phyloP scores from a whole-genome alignment of 1,284 basidiomycete genomes.

The Ceratobasidium sp. region DNA sequence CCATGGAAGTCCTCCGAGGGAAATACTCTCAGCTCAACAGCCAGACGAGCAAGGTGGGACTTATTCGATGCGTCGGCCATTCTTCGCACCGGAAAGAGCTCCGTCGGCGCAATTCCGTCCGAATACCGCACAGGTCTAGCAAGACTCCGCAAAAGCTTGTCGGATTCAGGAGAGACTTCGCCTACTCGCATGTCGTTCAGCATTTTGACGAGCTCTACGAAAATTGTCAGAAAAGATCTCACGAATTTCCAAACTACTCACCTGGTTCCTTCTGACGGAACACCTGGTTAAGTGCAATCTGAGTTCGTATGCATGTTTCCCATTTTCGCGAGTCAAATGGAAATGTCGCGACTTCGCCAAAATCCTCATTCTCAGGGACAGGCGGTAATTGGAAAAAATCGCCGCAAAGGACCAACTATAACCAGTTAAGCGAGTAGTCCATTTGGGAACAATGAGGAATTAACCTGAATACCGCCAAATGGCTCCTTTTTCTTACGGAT shows the following conservation, averaged over 20 bases:
- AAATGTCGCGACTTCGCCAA: conserved; percentile 61
- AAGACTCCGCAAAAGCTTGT: conserved; percentile 18
- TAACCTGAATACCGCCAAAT: conserved; percentile 93
- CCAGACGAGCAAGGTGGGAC: conserved; percentile 13
- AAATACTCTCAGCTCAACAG: conserved; percentile 7
- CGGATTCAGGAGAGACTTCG: conserved; percentile 19
- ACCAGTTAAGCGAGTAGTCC: conserved; percentile 47
- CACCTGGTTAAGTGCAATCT: conserved; percentile 70
- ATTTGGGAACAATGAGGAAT: conserved; percentile 43
- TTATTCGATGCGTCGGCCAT: conserved; percentile 43
- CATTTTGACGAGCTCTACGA: conserved; percentile 60
- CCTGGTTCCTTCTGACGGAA: conserved; percentile 62
- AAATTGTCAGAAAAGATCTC: neutral
- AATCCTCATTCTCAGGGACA: conserved; percentile 64
- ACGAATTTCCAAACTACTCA: too few species aligned
- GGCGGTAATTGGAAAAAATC: conserved; percentile 97
- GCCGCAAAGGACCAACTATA: conserved; percentile 83
- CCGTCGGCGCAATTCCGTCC: conserved; percentile 43
- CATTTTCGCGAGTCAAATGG: conserved; percentile 88
- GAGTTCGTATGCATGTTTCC: conserved; percentile 66
- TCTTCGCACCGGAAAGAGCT: conserved; percentile 41
- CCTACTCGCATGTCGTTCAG: conserved; percentile 43
- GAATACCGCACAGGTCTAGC: conserved; percentile 37
- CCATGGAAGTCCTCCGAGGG: conserved; percentile 47
- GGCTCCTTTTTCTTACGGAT: conserved; percentile 73